phyloP scores from a whole-genome alignment of 1,284 basidiomycete species.

The Crucibulum cyathiforme region DNA sequence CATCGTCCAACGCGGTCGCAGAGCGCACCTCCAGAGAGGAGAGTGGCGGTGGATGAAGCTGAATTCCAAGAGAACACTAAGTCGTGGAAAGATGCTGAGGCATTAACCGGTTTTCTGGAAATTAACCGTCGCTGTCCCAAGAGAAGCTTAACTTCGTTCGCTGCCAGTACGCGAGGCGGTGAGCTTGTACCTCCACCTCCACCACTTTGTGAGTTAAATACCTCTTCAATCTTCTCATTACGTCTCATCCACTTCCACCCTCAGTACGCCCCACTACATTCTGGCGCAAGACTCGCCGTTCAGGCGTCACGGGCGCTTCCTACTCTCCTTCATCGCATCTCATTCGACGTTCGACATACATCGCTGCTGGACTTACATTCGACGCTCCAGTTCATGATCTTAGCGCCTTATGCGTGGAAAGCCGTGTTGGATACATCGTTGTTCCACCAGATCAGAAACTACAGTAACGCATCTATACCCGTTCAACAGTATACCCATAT shows the following conservation, averaged over 20 bases:
- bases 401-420: slow-evolving; percentile 72
- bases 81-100: slow-evolving; percentile 8
- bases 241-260: too few relatives aligned
- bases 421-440: slow-evolving; percentile 53
- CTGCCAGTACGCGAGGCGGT: slow-evolving; percentile 39
- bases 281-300: slow-evolving; percentile 70
- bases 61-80: background rate
- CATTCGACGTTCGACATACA: slow-evolving; percentile 73
- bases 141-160: slow-evolving; percentile 29
- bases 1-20: slow-evolving; percentile 51
- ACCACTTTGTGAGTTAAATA: slow-evolving; percentile 58
- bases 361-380: slow-evolving; percentile 70
- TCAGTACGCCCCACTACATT: slow-evolving; percentile 71
- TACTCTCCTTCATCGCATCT: slow-evolving; percentile 74
- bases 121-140: slow-evolving; percentile 6
- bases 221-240: too few relatives aligned
- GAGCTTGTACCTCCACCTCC: slow-evolving; percentile 64
- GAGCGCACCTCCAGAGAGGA: slow-evolving; percentile 49
- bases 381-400: slow-evolving; percentile 68
- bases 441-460: slow-evolving; percentile 38
- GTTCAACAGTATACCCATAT: too few relatives aligned
- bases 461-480: too few relatives aligned
- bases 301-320: slow-evolving; percentile 66
- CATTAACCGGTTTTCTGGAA: background rate
- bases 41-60: slow-evolving; percentile 10